phyloP scores from a whole-genome alignment of 768 basidiomycete species.

The Russula emetica region DNA sequence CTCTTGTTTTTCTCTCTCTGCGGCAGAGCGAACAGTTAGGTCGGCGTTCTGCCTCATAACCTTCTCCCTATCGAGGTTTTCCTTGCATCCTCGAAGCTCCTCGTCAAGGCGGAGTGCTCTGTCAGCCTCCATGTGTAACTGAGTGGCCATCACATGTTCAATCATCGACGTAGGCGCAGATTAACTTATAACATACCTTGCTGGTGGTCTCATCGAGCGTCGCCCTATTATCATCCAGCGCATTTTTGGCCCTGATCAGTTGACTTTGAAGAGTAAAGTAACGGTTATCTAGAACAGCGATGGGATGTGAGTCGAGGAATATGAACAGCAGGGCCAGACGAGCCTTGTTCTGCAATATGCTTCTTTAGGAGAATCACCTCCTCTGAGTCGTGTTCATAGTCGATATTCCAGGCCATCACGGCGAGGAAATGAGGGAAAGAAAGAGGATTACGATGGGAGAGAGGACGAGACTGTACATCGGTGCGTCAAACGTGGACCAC shows the following conservation, averaged over 20 bases:
- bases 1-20: constrained; percentile 21
- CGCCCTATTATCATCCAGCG: constrained; percentile 24
- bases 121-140: constrained; percentile 27
- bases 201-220: constrained; percentile 23
- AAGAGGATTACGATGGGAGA: background rate
- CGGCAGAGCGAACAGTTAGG: constrained; percentile 12
- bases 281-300: constrained; percentile 18
- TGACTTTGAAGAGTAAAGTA: constrained; percentile 24
- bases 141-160: background rate
- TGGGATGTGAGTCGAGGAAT: background rate
- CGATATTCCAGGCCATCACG: constrained; percentile 23
- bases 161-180: background rate
- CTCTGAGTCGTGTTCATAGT: constrained; percentile 27
- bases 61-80: constrained; percentile 23
- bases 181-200: constrained; percentile 14
- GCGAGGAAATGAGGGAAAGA: constrained; percentile 10
- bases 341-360: constrained; percentile 28
- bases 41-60: constrained; percentile 26
- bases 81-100: constrained; percentile 21
- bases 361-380: constrained; percentile 26
- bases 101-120: constrained; percentile 19
- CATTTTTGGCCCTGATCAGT: constrained; percentile 18
- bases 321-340: background rate
- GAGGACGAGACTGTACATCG: background rate
- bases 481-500: constrained; percentile 10